These are phyloP conservation scores for Zelonia costaricensis DNA, from an alignment of 208 protist species.

Conservation along the genomic window DNA sequence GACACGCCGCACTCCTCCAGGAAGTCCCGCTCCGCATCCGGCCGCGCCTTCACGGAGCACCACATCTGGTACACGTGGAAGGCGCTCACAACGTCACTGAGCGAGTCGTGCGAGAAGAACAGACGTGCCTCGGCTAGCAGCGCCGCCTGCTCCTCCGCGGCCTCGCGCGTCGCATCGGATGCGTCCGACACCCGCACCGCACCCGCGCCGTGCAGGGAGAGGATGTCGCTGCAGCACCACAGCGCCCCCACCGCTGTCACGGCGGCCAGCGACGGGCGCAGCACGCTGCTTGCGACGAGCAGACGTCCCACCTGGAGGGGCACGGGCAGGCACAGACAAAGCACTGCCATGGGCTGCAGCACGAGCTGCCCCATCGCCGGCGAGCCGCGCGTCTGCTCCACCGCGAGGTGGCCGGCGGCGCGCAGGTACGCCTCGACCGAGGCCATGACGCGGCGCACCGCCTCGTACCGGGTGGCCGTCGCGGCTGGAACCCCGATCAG, in stretches of 20 bases:
- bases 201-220: conserved; percentile 21
- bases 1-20: conserved; percentile 59
- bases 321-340: conserved; percentile 43
- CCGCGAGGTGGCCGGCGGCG: conserved; percentile 50
- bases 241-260: conserved; percentile 60
- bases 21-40: conserved; percentile 44
- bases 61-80: conserved; percentile 88
- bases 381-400: conserved; percentile 1
- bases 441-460: conserved; percentile 50
- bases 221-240: conserved; percentile 65
- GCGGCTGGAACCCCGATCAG: conserved; percentile 58
- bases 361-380: conserved; percentile 11
- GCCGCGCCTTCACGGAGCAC: conserved; percentile 29
- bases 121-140: conserved; percentile 63
- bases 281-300: conserved; percentile 39
- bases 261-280: conserved; percentile 53
- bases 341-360: conserved; percentile 56
- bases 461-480: conserved; percentile 66
- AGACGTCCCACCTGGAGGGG: conserved; percentile 54
- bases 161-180: conserved; percentile 10
- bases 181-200: conserved; percentile 12
- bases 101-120: conserved; percentile 76
- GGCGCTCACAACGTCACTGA: conserved; percentile 64
- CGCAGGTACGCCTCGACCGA: conserved; percentile 55
- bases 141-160: conserved; percentile 27